Evolutionary conservation across 306 rosid genomes (phyloP).

Genomic region (Dicorynia guianensis): DNA sequence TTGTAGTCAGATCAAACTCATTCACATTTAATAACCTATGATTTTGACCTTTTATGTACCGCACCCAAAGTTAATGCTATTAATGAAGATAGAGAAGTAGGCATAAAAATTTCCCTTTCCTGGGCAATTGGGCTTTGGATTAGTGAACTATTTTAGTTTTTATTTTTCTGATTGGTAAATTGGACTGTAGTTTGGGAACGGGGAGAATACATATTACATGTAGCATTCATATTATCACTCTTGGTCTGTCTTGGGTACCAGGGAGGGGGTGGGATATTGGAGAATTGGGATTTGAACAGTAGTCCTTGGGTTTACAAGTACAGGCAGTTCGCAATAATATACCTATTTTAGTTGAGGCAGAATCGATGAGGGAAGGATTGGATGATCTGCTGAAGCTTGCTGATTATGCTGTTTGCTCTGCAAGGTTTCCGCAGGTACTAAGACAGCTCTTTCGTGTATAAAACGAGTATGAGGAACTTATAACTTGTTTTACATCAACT

Average conservation of each 20-base stretch:
- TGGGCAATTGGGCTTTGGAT: slow-evolving; percentile 26
- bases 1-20: too few relatives aligned
- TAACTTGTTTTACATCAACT: neutral
- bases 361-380: slow-evolving; percentile 79
- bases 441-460: slow-evolving; percentile 8
- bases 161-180: slow-evolving; percentile 19
- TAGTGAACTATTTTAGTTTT: slow-evolving; percentile 15
- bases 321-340: slow-evolving; percentile 76
- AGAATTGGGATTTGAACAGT: slow-evolving; percentile 33
- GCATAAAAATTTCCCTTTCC: neutral
- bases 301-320: slow-evolving; percentile 39
- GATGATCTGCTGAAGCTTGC: slow-evolving; percentile 76
- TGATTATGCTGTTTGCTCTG: slow-evolving; percentile 78
- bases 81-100: too few relatives aligned
- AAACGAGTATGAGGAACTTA: slow-evolving; percentile 35
- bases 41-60: too few relatives aligned
- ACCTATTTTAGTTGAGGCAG: slow-evolving; percentile 85
- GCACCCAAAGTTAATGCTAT: neutral
- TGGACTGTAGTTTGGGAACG: neutral
- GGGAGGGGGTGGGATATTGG: slow-evolving; percentile 23
- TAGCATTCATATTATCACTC: slow-evolving; percentile 9
- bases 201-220: slow-evolving; percentile 4
- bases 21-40: too few relatives aligned
- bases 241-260: slow-evolving; percentile 17
- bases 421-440: slow-evolving; percentile 82